phyloP scores from a whole-genome alignment of 257 asterid genomes.

The Solanum sejunctum region DNA sequence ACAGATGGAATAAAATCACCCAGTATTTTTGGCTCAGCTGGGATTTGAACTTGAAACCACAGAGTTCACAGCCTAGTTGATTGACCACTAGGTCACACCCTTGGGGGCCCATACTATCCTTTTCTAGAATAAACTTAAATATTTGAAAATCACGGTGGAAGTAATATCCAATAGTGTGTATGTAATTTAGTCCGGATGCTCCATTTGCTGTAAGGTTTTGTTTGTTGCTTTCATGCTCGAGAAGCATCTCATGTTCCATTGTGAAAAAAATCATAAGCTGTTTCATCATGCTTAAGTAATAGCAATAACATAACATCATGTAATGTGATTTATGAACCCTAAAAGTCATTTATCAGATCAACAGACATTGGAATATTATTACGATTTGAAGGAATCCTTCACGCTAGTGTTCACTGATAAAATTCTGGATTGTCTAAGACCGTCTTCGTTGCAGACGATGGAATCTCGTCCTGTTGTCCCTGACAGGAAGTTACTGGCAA shows the following conservation, averaged over 20 bases:
- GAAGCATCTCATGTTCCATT: not conserved
- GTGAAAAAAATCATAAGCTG: not conserved
- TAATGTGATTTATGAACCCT: not conserved
- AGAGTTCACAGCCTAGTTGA: not conserved
- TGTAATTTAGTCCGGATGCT: not conserved
- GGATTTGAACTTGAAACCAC: not conserved
- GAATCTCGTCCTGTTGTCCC: slow-evolving; percentile 77
- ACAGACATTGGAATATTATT: not conserved
- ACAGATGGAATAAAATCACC: not conserved
- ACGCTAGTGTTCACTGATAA: not conserved
- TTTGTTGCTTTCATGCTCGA: not conserved
- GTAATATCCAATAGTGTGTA: not conserved
- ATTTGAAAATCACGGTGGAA: not conserved
- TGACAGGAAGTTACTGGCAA: slow-evolving; percentile 86
- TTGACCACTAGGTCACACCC: not conserved
- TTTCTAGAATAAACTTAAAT: not conserved
- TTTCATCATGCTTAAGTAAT: not conserved
- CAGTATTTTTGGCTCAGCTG: not conserved
- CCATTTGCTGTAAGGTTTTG: not conserved
- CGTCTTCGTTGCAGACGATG: slow-evolving; percentile 51
- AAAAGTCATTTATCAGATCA: not conserved
- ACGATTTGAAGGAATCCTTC: not conserved
- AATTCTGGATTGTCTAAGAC: slow-evolving; percentile 4
- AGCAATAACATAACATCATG: not conserved
- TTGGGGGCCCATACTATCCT: not conserved